Percentiles rank a stretch among this genome's conserved stretches.
Evolutionary conservation across 2,329 filamentous ascomycete genomes (phyloP).

Genomic region (Colletotrichum kahawae): DNA sequence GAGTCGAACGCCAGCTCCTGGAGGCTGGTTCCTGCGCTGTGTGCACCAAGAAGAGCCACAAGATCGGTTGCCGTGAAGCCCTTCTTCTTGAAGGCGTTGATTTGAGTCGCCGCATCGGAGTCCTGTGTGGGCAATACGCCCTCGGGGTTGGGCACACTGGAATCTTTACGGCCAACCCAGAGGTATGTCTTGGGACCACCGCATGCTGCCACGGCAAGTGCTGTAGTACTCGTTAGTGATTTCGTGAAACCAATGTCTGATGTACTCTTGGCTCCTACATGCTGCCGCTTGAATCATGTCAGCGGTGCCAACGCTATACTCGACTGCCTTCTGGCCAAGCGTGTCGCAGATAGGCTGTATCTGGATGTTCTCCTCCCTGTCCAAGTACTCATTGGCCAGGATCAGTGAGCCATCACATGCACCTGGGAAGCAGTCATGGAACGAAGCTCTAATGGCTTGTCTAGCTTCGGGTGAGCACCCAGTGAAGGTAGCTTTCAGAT

Average conservation of each 20-base stretch:
- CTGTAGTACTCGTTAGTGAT: not conserved
- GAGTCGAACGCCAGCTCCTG: constrained; percentile 8
- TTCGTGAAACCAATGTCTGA: not conserved
- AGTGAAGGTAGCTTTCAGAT: not conserved
- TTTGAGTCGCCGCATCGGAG: not conserved
- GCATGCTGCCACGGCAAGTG: constrained; percentile 1
- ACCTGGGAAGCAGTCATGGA: constrained; percentile 6
- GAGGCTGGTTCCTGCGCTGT: not conserved
- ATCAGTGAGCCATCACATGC: constrained; percentile 7
- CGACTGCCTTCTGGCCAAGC: not conserved
- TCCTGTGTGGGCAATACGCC: not conserved
- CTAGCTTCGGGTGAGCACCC: not conserved
- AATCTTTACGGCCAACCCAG: not conserved
- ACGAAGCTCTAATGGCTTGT: constrained; percentile 1
- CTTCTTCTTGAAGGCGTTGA: constrained; percentile 6
- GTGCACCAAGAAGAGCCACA: not conserved
- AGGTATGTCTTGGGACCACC: not conserved
- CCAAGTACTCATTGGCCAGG: constrained; percentile 4
- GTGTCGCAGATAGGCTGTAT: constrained; percentile 4
- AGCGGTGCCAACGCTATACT: constrained; percentile 1
- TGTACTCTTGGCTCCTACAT: not conserved
- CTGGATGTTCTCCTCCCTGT: constrained; percentile 1
- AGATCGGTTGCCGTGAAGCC: not conserved
- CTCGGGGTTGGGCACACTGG: not conserved
- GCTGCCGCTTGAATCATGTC: constrained; percentile 12